Evolutionary conservation across 2,329 filamentous ascomycete genomes (phyloP).

Genomic region (Anthostomella pinea): DNA sequence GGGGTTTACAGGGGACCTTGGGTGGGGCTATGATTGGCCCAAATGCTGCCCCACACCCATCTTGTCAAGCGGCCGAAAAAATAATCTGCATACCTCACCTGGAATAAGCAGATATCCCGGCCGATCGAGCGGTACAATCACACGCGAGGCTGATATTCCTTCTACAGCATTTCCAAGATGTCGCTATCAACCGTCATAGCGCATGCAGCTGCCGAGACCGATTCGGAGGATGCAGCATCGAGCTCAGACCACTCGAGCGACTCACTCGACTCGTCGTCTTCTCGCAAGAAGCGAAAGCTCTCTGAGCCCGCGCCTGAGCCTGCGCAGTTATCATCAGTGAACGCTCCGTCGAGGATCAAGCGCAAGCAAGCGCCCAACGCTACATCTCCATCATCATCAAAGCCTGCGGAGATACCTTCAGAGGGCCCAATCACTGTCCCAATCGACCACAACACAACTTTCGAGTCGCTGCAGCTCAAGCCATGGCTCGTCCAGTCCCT

Average conservation of each 20-base stretch:
- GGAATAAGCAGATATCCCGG: conserved; percentile 1
- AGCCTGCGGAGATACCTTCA: conserved; percentile 29
- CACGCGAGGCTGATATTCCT: too few species aligned
- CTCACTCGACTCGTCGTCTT: conserved; percentile 39
- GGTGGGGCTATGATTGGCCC: conserved; percentile 1
- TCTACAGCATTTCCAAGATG: conserved; percentile 13
- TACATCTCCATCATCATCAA: conserved; percentile 12
- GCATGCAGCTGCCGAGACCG: conserved; percentile 17
- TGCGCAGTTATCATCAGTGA: conserved; percentile 42
- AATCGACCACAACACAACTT: conserved; percentile 59
- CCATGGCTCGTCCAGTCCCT: conserved; percentile 89
- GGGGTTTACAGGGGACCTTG: too few species aligned
- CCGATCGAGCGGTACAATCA: too few species aligned
- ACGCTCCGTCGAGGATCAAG: conserved; percentile 53
- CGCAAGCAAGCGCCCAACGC: conserved; percentile 29
- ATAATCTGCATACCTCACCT: conserved; percentile 2
- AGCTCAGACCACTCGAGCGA: conserved; percentile 32
- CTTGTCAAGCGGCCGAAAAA: too few species aligned
- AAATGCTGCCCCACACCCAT: conserved; percentile 1
- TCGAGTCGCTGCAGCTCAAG: conserved; percentile 68
- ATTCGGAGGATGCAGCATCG: conserved; percentile 21
- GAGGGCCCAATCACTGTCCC: conserved; percentile 43
- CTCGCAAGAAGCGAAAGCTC: conserved; percentile 36
- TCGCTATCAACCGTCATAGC: conserved; percentile 13
- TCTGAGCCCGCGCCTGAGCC: conserved; percentile 33